A percentile compares a stretch with the other conserved stretches of the same genome.
Evolutionary conservation across 75 land plant species (phyloP).

Genomic region (Pinus albicaulis): DNA sequence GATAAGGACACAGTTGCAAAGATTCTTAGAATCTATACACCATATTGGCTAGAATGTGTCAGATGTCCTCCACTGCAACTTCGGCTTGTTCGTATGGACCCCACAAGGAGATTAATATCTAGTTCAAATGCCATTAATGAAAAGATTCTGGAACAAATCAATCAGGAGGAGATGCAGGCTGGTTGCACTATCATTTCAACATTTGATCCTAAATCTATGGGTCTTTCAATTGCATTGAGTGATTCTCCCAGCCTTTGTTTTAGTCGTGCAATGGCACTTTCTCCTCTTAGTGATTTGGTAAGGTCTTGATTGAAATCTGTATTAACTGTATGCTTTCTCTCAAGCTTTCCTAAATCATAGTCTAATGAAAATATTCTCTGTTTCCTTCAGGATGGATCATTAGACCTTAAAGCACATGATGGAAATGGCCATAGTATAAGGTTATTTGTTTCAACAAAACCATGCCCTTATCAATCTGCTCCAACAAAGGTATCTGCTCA

Average conservation of each 20-base stretch:
- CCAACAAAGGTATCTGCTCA: constrained; percentile 75
- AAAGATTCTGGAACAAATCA: constrained; percentile 50
- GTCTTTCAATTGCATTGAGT: constrained; percentile 60
- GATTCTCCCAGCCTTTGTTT: constrained; percentile 29
- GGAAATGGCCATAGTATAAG: constrained; percentile 48
- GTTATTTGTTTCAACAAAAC: constrained; percentile 67
- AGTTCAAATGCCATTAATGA: constrained; percentile 25
- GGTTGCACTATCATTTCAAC: constrained; percentile 66
- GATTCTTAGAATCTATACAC: constrained; percentile 67
- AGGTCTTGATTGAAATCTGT: neutral
- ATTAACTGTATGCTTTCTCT: neutral
- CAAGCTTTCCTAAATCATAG: too few species aligned
- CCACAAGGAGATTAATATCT: constrained; percentile 17
- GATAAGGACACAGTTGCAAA: constrained; percentile 42
- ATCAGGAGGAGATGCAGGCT: constrained; percentile 64
- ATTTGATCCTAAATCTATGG: constrained; percentile 58
- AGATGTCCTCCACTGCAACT: constrained; percentile 73
- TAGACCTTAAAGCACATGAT: constrained; percentile 78
- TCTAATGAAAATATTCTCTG: neutral
- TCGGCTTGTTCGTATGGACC: constrained; percentile 34
- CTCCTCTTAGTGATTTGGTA: constrained; percentile 85
- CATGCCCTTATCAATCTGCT: constrained; percentile 71
- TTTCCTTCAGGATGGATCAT: constrained; percentile 72
- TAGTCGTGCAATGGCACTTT: constrained; percentile 64
- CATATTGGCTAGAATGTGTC: constrained; percentile 79